A percentile compares a stretch with the other conserved stretches of the same genome.
Conservation (phyloP, 768 basidiomycete genomes). For the Phaffia australis region DNA sequence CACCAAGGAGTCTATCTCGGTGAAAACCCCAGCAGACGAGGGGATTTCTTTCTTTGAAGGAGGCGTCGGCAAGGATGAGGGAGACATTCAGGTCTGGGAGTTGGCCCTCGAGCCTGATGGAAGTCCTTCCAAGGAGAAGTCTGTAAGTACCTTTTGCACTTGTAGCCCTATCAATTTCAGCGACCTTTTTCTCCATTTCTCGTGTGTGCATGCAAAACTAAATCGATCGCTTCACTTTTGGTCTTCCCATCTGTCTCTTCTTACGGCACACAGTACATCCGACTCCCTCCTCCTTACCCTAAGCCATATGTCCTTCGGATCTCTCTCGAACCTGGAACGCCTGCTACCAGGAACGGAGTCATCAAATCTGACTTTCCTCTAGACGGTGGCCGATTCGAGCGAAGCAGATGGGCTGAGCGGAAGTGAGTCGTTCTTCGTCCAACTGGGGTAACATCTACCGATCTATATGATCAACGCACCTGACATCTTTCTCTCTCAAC, state of each 20-base stretch:
- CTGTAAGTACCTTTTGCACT: conserved; percentile 46
- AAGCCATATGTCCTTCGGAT: conserved; percentile 83
- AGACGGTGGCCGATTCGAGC: conserved; percentile 73
- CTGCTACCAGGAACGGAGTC: conserved; percentile 76
- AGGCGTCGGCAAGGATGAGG: conserved; percentile 45
- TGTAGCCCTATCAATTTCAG: neutral
- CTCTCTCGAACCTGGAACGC: conserved; percentile 80
- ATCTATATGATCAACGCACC: neutral
- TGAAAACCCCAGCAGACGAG: conserved; percentile 82
- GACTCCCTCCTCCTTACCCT: conserved; percentile 73
- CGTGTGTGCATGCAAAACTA: neutral
- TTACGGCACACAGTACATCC: conserved; percentile 62
- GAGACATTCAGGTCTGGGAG: conserved; percentile 63
- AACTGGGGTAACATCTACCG: conserved; percentile 5
- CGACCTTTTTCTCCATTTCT: neutral
- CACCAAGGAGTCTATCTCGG: neutral
- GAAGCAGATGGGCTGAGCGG: conserved; percentile 62
- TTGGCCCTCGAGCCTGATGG: conserved; percentile 79
- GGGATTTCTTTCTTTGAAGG: conserved; percentile 78
- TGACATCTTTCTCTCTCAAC: conserved; percentile 11
- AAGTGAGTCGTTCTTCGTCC: conserved; percentile 48
- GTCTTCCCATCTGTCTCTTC: neutral
- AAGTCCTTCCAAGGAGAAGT: conserved; percentile 71
- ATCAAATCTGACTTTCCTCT: conserved; percentile 96
- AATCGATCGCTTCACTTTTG: neutral